phyloP scores from a whole-genome alignment of 306 rosid genomes.

The Quercus bicolor region DNA sequence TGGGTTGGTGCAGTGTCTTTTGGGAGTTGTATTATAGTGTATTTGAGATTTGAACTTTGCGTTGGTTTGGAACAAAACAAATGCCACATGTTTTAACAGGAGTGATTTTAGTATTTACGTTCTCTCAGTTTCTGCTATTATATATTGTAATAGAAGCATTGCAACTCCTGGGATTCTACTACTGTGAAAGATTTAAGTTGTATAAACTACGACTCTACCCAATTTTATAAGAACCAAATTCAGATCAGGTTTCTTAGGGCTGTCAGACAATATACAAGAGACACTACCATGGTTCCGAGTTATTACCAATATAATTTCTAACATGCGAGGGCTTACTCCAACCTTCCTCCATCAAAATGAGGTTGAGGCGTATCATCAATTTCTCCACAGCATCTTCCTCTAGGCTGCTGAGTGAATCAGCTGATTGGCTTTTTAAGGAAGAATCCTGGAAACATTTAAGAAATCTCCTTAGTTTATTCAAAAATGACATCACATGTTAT shows the following conservation, averaged over 20 bases:
- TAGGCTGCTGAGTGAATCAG: conserved; percentile 21
- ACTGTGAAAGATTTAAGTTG: conserved; percentile 8
- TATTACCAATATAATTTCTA: conserved; percentile 58
- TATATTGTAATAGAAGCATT: neutral
- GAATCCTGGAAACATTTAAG: conserved; percentile 40
- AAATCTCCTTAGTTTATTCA: neutral
- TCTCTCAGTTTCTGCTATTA: too few relatives aligned
- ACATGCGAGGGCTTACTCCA: conserved; percentile 54
- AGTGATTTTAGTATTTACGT: too few relatives aligned
- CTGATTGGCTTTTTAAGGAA: conserved; percentile 23
- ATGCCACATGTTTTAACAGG: too few relatives aligned
- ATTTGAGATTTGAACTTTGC: too few relatives aligned
- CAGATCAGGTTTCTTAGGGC: neutral
- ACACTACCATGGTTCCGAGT: conserved; percentile 79
- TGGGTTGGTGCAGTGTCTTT: too few relatives aligned
- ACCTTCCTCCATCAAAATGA: conserved; percentile 71
- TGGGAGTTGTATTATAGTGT: too few relatives aligned
- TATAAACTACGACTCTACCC: neutral
- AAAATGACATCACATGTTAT: conserved; percentile 3
- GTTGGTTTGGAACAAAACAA: too few relatives aligned
- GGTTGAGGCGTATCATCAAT: conserved; percentile 62
- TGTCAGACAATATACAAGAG: conserved; percentile 2
- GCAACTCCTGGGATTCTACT: neutral
- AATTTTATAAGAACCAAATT: neutral
- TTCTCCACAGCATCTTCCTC: conserved; percentile 74